Evolutionary conservation across 176 grass and related monocot species (phyloP).

Genomic region (Puccinellia tenuiflora): DNA sequence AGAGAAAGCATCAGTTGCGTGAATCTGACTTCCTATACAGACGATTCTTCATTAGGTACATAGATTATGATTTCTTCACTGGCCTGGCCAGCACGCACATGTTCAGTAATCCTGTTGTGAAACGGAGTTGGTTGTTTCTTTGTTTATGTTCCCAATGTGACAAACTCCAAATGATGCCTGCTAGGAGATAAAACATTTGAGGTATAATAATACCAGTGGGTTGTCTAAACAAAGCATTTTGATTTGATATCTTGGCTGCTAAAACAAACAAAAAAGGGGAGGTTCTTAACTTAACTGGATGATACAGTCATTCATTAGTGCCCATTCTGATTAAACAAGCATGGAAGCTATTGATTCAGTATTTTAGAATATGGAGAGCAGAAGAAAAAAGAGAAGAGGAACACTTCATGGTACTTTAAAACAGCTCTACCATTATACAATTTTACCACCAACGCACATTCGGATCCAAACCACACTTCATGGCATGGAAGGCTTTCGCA

Average conservation of each 20-base stretch:
- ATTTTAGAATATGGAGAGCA: conserved; percentile 20
- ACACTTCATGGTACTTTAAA: background rate
- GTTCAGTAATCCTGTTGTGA: conserved; percentile 17
- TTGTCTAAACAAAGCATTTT: conserved; percentile 18
- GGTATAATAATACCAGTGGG: conserved; percentile 16
- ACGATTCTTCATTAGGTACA: too few species aligned
- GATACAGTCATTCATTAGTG: conserved; percentile 28
- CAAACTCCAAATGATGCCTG: conserved; percentile 8
- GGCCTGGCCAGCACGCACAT: conserved; percentile 25
- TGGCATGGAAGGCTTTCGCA: too few species aligned
- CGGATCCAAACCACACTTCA: background rate
- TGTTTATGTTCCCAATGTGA: conserved; percentile 9
- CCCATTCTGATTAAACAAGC: conserved; percentile 34
- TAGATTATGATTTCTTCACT: conserved; percentile 14
- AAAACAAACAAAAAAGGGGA: conserved; percentile 15
- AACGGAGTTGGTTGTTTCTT: background rate
- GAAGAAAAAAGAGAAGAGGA: background rate
- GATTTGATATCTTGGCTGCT: conserved; percentile 16
- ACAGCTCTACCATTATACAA: background rate
- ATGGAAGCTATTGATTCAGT: conserved; percentile 1
- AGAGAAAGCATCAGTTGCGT: too few species aligned
- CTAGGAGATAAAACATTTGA: background rate
- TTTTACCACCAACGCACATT: background rate
- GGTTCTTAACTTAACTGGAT: conserved; percentile 30
- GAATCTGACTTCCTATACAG: too few species aligned